Percentiles rank a stretch among this genome's conserved stretches.
Conservation (phyloP, 2,329 filamentous ascomycete species). For the Microcyclosporella mali region DNA sequence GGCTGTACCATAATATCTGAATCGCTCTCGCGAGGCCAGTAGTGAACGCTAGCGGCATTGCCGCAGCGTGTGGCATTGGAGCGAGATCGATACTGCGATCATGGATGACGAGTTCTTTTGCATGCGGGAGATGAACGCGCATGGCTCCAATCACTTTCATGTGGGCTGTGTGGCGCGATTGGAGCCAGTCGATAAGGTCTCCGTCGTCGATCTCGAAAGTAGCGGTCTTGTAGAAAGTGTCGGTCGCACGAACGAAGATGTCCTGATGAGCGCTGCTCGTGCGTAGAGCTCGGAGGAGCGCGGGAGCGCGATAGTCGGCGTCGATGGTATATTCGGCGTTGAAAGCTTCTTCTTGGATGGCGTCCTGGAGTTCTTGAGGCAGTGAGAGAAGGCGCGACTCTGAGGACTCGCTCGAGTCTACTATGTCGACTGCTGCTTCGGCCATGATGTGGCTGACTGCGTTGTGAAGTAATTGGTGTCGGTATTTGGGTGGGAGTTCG, state of each 20-base stretch:
- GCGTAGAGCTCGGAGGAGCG: background rate
- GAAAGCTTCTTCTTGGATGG: background rate
- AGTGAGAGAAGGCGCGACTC: background rate
- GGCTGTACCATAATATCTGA: too few species aligned
- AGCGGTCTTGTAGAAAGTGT: background rate
- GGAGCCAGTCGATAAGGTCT: background rate
- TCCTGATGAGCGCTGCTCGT: background rate
- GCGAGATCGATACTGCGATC: background rate
- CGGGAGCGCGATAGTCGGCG: background rate
- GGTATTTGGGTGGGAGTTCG: too few species aligned
- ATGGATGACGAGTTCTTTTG: too few species aligned
- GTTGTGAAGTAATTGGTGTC: too few species aligned
- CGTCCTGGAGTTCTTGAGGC: slow-evolving; percentile 1
- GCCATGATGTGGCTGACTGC: too few species aligned
- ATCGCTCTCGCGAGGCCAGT: too few species aligned
- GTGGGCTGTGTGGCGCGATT: background rate
- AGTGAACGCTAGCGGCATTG: too few species aligned
- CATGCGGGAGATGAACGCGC: background rate
- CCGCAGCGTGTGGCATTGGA: background rate
- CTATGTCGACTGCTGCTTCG: too few species aligned
- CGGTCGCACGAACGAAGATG: background rate
- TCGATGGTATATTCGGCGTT: background rate
- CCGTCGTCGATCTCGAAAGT: background rate
- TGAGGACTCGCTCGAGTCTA: background rate
- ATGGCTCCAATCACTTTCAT: background rate